These are phyloP conservation scores for Penicillium angulare DNA, from an alignment of 495 filamentous ascomycete genomes.

Conservation along the genomic window DNA sequence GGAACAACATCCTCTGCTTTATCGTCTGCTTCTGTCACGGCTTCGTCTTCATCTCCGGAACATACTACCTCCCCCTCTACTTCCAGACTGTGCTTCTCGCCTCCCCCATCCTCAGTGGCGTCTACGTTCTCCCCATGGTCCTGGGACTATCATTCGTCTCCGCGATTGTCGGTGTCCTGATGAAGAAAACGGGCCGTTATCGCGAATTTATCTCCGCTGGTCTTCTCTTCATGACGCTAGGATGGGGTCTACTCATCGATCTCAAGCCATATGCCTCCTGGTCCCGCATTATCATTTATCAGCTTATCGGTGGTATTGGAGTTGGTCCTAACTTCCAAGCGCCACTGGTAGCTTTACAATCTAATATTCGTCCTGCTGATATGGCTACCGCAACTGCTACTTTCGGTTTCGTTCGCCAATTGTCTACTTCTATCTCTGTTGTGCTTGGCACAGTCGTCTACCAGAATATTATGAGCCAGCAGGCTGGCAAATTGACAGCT, in stretches of 20 bases:
- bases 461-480: slow-evolving; percentile 52
- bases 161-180: slow-evolving; percentile 63
- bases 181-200: slow-evolving; percentile 65
- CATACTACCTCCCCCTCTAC: slow-evolving; percentile 78
- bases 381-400: slow-evolving; percentile 54
- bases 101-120: slow-evolving; percentile 70
- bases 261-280: slow-evolving; percentile 47
- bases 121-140: slow-evolving; percentile 75
- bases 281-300: slow-evolving; percentile 52
- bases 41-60: slow-evolving; percentile 69
- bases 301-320: slow-evolving; percentile 53
- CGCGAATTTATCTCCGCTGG: slow-evolving; percentile 50
- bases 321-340: slow-evolving; percentile 58
- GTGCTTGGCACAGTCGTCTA: slow-evolving; percentile 58
- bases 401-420: slow-evolving; percentile 51
- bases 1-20: slow-evolving; percentile 58
- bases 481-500: slow-evolving; percentile 33
- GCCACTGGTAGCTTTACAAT: slow-evolving; percentile 58
- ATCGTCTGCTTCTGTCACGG: slow-evolving; percentile 62
- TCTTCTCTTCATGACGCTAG: slow-evolving; percentile 51
- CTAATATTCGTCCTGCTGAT: slow-evolving; percentile 47
- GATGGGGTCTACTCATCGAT: slow-evolving; percentile 52
- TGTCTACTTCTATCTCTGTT: slow-evolving; percentile 51
- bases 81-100: slow-evolving; percentile 74
- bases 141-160: slow-evolving; percentile 66